Evolutionary conservation across 2,329 filamentous ascomycete species (phyloP), one percentile per base, ranked within the genome.

Genomic region (Chrysoporthe puriensis): DNA sequence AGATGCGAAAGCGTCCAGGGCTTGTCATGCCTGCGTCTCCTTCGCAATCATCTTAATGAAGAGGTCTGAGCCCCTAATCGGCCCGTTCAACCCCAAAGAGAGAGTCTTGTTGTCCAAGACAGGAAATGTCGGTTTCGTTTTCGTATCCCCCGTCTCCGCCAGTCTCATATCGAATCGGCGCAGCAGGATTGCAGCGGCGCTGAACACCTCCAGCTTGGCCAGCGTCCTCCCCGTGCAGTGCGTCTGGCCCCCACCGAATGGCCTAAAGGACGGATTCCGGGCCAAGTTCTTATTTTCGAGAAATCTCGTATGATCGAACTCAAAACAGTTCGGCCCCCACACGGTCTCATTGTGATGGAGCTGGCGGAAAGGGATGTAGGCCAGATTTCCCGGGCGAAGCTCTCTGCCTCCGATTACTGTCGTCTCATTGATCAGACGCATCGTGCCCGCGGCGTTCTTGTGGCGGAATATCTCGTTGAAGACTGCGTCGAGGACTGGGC

Each of bases 161-260:
- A 63, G 21, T 14, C 21, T 54, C n/a, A 63, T 42, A 9, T 63
- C 50, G 18, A 63, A 63, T 3, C 62, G 62, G 50, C 43, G 62
- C 48, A 63, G 13, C 48, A 63, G 9, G 36, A 56, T 63, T 3
- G 62, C 62, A 13, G 52, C 62, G 26, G 40, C 48, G 34, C 48
- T 56, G 48, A 63, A 63, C 14, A 63, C 62, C 40, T 63, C 62
- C n/a, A 54, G 36, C 48, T 56, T 54, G 21, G 62, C 62, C 32
- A 63, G 48, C 4, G 62, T 56, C 32, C 48, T 54, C 6, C 62
- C 62, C 32, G 62, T 46, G 36, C 62, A 63, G 36, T 56, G 36
- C 13, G 34, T 63, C 18, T 40, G 34, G 9, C 62, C 62, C n/a
- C 62, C 62, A 26, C 62, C 62, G 42, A 63, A 63, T 1, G 62